Percentiles rank a stretch among this genome's conserved stretches.
phyloP scores from a whole-genome alignment of 805 yeast genomes.

The Candida broadrunensis region DNA sequence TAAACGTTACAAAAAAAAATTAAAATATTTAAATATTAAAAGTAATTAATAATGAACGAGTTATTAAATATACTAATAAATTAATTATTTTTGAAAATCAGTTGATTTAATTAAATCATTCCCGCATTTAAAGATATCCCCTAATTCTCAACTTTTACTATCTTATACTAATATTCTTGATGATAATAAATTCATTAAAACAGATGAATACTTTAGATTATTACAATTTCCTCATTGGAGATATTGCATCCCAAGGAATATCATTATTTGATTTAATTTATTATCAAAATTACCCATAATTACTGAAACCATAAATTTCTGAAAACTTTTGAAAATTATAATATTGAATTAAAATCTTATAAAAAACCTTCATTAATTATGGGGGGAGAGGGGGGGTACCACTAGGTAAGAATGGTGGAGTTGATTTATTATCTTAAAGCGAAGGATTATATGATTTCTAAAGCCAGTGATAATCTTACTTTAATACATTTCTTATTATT shows the following conservation, averaged over 20 bases:
- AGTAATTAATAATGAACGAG: slow-evolving; percentile 16
- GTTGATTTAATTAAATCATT: slow-evolving; percentile 27
- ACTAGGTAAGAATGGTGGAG: slow-evolving; percentile 33
- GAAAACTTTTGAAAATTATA: slow-evolving; percentile 9
- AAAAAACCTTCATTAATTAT: slow-evolving; percentile 8
- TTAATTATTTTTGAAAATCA: slow-evolving; percentile 14
- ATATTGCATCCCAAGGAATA: slow-evolving; percentile 22
- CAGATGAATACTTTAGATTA: slow-evolving; percentile 24
- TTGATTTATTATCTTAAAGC: slow-evolving; percentile 27
- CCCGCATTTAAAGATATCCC: slow-evolving; percentile 23
- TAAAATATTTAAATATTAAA: slow-evolving; percentile 16
- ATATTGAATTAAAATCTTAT: slow-evolving; percentile 10
- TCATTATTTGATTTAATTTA: slow-evolving; percentile 24
- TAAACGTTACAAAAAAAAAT: slow-evolving; percentile 12
- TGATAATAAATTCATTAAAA: slow-evolving; percentile 22
- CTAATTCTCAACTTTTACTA: slow-evolving; percentile 33
- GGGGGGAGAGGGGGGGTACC: slow-evolving; percentile 24
- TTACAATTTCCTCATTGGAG: slow-evolving; percentile 31
- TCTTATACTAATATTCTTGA: slow-evolving; percentile 14
- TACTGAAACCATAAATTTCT: slow-evolving; percentile 9
- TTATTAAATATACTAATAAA: slow-evolving; percentile 4
- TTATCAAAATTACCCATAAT: slow-evolving; percentile 15
- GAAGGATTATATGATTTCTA: slow-evolving; percentile 23
- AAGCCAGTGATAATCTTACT: slow-evolving; percentile 15
- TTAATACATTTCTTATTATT: neutral